Conservation (phyloP, 2,329 filamentous ascomycete species). For the Reticulascus tulasneorum region DNA sequence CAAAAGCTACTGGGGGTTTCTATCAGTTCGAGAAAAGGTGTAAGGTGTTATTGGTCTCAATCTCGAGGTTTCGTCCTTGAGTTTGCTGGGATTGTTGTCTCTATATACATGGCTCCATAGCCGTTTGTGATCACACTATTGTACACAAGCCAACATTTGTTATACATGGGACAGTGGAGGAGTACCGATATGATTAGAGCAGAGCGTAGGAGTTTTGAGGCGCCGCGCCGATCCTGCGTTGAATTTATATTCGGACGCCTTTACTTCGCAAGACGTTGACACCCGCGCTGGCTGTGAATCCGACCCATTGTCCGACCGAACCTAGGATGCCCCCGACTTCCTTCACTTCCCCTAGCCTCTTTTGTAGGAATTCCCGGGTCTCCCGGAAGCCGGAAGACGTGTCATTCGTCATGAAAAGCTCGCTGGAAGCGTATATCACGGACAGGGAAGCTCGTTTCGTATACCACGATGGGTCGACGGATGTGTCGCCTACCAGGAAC, state of each 20-base stretch:
- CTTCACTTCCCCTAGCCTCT: constrained; percentile 67
- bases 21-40: too few relatives aligned
- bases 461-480: constrained; percentile 88
- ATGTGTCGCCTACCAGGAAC: constrained; percentile 76
- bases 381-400: constrained; percentile 66
- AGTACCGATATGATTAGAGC: not conserved
- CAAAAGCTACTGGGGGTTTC: too few relatives aligned
- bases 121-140: not conserved
- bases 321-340: constrained; percentile 58
- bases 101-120: too few relatives aligned
- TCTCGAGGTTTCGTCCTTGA: too few relatives aligned
- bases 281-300: constrained; percentile 72
- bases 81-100: too few relatives aligned
- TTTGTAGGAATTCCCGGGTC: constrained; percentile 75
- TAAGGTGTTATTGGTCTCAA: too few relatives aligned
- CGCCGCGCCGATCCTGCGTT: too few relatives aligned
- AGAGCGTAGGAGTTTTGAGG: not conserved
- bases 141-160: not conserved
- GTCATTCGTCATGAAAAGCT: constrained; percentile 94
- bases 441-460: constrained; percentile 55
- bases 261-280: constrained; percentile 85
- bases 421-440: constrained; percentile 64
- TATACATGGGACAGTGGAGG: not conserved
- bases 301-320: constrained; percentile 70
- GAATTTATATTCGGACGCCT: constrained; percentile 68